Base-by-base conservation (phyloP, 108 stramenopile species). In the Schizochytrium sp. region DNA sequence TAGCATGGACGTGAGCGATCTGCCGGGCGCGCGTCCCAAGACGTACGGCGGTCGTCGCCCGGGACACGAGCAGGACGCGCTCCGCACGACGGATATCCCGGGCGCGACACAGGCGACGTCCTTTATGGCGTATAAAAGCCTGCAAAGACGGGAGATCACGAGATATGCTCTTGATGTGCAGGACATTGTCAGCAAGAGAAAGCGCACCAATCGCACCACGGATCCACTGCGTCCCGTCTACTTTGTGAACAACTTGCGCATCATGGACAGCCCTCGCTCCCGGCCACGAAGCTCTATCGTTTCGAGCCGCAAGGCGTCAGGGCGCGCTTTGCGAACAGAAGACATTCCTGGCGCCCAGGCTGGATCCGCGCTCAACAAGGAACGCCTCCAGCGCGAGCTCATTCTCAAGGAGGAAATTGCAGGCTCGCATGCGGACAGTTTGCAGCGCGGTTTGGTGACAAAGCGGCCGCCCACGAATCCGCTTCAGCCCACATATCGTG, bases 1-100 rank as follows among this genome's bases (percentile, higher is more conserved):
- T 23, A 34, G 43, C 76, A n/a, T 83, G 25, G 76, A 83, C 51
- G 76, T 83, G 76, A 83, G 76, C 28, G 76, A 83, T 45, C n/a
- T 83, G 45, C 48, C 45, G 0, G 76, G 76, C 51, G 76, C 76
- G 45, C 48, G 51, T 2, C 48, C 51, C 45, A 53, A 53, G 76
- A 47, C 51, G 25, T 28, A 53, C 48, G 28, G 48, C 18, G 48
- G 25, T 6, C 45, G 76, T 6, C 48, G 25, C 16, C n/a, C 44
- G n/a, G 18, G 8, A 12, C 5, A 45, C 51, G 76, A 34, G 34
- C 34, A 34, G 34, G 34, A 83, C 51, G 43, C 19, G 76, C 76
- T 83, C 12, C 43, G 6, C 10, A 83, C 51, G 5, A 12, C 76
- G 1, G 76, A 83, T 23, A 83, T 83, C 48, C 48, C 45, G n/a